phyloP scores from a whole-genome alignment of 257 asterid species.

The Nicotiana sylvestris region DNA sequence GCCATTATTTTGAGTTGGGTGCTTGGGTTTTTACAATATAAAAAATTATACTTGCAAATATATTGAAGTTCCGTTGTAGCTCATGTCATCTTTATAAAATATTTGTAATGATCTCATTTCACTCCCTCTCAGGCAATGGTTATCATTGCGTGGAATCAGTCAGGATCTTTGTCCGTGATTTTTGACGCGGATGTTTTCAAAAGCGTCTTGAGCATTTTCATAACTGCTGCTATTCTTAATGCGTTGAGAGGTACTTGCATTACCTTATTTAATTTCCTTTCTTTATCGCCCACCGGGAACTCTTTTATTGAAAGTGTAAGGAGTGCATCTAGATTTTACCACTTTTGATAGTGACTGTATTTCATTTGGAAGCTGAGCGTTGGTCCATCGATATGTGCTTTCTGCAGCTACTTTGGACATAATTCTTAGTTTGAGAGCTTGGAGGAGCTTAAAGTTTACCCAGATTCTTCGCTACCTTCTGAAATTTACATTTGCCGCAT shows the following conservation, averaged over 20 bases:
- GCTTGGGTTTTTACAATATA: background rate
- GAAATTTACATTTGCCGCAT: constrained; percentile 70
- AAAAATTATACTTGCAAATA: background rate
- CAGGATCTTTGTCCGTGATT: constrained; percentile 47
- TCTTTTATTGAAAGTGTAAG: background rate
- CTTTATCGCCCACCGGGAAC: background rate
- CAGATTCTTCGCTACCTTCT: constrained; percentile 88
- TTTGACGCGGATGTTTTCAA: constrained; percentile 63
- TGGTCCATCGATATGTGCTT: constrained; percentile 12
- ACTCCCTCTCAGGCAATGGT: constrained; percentile 72
- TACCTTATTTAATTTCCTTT: constrained; percentile 5
- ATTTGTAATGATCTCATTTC: background rate
- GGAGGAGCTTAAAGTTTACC: constrained; percentile 75
- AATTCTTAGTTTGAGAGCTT: constrained; percentile 68
- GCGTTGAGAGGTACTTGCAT: constrained; percentile 64
- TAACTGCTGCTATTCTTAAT: constrained; percentile 87
- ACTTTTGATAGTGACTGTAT: background rate
- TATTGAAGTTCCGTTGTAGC: background rate
- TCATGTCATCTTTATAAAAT: constrained; percentile 3
- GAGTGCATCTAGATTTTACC: background rate
- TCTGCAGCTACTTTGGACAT: constrained; percentile 88
- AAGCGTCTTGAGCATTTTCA: constrained; percentile 81
- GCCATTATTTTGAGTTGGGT: background rate
- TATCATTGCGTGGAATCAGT: constrained; percentile 88
- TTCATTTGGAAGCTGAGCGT: background rate